Base-by-base conservation (phyloP, 192 early-diverging fungal genomes). In the Polychytrium aggregatum region DNA sequence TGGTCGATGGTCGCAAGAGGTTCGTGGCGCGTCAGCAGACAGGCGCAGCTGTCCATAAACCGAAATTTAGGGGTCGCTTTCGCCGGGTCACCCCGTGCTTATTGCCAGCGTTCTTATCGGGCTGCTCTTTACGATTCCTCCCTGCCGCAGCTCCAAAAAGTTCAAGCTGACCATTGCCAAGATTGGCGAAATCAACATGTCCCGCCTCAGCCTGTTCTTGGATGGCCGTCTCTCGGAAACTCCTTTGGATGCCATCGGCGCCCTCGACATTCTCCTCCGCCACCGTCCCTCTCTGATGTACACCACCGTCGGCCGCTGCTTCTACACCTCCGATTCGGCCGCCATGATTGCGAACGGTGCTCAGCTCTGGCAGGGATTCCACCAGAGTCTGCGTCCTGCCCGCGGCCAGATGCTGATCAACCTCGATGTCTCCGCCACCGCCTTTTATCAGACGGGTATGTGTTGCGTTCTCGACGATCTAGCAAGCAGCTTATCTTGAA, bases 341-440 rank as follows among this genome's bases (percentile, higher is more conserved):
- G 61, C 64, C 13, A 17, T 62, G 7, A 70, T 78, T 41, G 67
- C 74, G 14, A 83, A 88, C 41, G 89, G 92, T 14, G 74, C 82
- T 20, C 87, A 92, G 70, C 78, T 90, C 4, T 92, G 92, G 92
- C 82, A 83, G 56, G 94, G 94, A 14, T 90, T 86, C 57, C 92
- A 90, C 52, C 88, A 92, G 44, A 87, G 84, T 27, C 76, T 90
- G 28, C 72, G 85, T 8, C 88, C 90, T 5, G 70, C 83, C 21
- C 30, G 56, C n/a, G 86, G 86, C 59, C 65, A 63, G 37, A 56
- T 78, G 56, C 46, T 78, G 17, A 63, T 78, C 42, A 78, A 78
- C 44, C 43, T 78, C 46, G 76, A 78, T 46, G 73, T 78, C 5
- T 78, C 76, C 1, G 76, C 76, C 0, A 78, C 76, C 0, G 71